These are phyloP conservation scores for Fusarium decemcellulare DNA, from an alignment of 2,329 filamentous ascomycete species.

Conservation along the genomic window DNA sequence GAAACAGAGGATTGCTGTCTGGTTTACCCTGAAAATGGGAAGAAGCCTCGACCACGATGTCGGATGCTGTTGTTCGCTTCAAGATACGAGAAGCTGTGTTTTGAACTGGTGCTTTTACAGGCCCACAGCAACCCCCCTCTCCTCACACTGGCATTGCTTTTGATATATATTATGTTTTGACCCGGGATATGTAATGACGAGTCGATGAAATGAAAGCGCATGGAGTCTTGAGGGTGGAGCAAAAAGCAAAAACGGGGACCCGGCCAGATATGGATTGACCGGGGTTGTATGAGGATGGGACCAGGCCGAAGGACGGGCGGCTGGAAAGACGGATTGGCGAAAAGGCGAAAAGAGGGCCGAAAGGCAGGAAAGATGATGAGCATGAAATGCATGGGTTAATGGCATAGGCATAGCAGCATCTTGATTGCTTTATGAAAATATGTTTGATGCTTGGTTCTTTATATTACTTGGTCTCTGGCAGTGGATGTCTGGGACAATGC, in stretches of 20 bases:
- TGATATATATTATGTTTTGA: slow-evolving; percentile 30
- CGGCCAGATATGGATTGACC: slow-evolving; percentile 32
- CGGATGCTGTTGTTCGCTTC: slow-evolving; percentile 4
- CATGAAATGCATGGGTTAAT: slow-evolving; percentile 29
- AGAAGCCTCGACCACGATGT: slow-evolving; percentile 15
- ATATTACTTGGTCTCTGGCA: slow-evolving; percentile 6
- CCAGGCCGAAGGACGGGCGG: slow-evolving; percentile 26
- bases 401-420: slow-evolving; percentile 24
- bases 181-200: slow-evolving; percentile 39
- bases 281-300: slow-evolving; percentile 31
- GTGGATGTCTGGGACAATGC: background rate
- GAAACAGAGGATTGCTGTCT: slow-evolving; percentile 19
- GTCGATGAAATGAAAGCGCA: slow-evolving; percentile 43
- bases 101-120: slow-evolving; percentile 11
- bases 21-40: slow-evolving; percentile 36
- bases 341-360: slow-evolving; percentile 35
- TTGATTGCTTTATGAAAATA: slow-evolving; percentile 26
- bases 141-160: slow-evolving; percentile 24
- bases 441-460: slow-evolving; percentile 8
- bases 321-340: slow-evolving; percentile 25
- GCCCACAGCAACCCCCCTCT: slow-evolving; percentile 24
- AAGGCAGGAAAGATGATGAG: slow-evolving; percentile 22
- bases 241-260: slow-evolving; percentile 36
- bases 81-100: slow-evolving; percentile 7
- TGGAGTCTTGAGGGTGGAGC: slow-evolving; percentile 38